Evolutionary conservation across 2,329 filamentous ascomycete species (phyloP), one percentile per base, ranked within the genome.

Genomic region (Diaporthe caulivora): DNA sequence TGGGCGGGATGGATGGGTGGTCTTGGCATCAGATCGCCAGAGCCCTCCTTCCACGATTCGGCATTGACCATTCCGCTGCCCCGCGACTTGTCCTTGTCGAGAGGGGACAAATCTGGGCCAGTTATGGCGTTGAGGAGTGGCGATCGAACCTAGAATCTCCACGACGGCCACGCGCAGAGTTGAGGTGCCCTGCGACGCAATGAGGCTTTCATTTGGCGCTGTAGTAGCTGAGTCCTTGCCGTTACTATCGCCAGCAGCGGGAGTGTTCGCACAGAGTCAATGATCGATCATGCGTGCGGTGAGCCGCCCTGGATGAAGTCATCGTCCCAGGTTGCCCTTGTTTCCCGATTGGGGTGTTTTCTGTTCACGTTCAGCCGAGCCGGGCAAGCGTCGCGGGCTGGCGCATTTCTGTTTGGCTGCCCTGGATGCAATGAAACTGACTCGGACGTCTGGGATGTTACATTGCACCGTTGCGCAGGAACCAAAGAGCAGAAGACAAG

Each of bases 401-500:
- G 31, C 8, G 31, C n/a, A 37, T 21, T 53, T 53, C 47, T 67
- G 47, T 67, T 53, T 67, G 62, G 62, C 54, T 51, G 54, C 68
- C 42, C 55, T 40, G 29, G 17, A 51, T 40, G 24, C 15, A 37
- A 26, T 26, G 29, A 60, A 51, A 60, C 68, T 70, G 54, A 70
- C 68, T 70, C 68, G 54, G 54, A 58, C 31, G n/a, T 40, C 31
- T 29, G 18, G 15, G 54, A 60, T 53, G 68, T 70, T 70, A 70
- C 68, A 70, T 70, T 42, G 68, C n/a, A 29, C 31, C 18, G 31
- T 53, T 51, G 47, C 13, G n/a, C 42, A 70, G 68, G 68, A 70
- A 60, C 68, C 68, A 70, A 70, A 70, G 54, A 70, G 31, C 54
- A 47, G 55, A 21, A 40, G 51, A 70, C 68, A 70, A 70, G 68